phyloP scores from a whole-genome alignment of 441 rosid species.

The Gossypium schwendimanii region DNA sequence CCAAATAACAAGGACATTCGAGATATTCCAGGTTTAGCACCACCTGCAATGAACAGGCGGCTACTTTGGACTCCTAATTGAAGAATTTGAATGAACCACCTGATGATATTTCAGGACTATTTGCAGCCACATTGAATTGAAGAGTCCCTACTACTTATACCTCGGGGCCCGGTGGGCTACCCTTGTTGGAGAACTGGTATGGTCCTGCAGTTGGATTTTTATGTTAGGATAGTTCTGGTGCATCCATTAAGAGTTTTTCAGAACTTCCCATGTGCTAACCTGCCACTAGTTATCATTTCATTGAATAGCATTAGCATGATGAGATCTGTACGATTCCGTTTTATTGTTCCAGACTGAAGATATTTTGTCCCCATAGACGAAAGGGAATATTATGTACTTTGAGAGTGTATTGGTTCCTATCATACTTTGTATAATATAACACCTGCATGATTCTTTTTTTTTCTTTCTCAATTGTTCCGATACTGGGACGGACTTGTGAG shows the following conservation, averaged over 20 bases:
- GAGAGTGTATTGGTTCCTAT: conserved; percentile 5
- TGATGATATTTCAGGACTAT: not conserved
- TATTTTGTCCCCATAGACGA: not conserved
- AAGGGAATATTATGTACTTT: not conserved
- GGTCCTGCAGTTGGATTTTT: conserved; percentile 2
- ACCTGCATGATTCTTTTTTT: not conserved
- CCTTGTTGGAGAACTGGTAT: not conserved
- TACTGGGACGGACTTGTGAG: not conserved
- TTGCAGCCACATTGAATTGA: not conserved
- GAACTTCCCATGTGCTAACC: not conserved
- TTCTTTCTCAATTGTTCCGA: not conserved
- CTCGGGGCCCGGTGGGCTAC: conserved; percentile 3
- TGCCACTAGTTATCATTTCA: not conserved
- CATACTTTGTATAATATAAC: conserved; percentile 14
- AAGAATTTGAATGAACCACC: conserved; percentile 9
- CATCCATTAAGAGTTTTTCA: not conserved
- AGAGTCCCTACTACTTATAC: not conserved
- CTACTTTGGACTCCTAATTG: conserved; percentile 58
- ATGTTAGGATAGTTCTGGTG: not conserved
- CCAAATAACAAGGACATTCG: conserved; percentile 87
- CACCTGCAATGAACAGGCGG: conserved; percentile 72
- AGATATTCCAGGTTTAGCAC: conserved; percentile 85
- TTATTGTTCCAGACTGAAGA: not conserved
- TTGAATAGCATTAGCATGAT: not conserved
- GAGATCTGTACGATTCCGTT: not conserved